A percentile compares a stretch with the other conserved stretches of the same genome.
These are phyloP conservation scores for Neoboletus subvelutipes DNA, from an alignment of 768 basidiomycete species.

Conservation along the genomic window DNA sequence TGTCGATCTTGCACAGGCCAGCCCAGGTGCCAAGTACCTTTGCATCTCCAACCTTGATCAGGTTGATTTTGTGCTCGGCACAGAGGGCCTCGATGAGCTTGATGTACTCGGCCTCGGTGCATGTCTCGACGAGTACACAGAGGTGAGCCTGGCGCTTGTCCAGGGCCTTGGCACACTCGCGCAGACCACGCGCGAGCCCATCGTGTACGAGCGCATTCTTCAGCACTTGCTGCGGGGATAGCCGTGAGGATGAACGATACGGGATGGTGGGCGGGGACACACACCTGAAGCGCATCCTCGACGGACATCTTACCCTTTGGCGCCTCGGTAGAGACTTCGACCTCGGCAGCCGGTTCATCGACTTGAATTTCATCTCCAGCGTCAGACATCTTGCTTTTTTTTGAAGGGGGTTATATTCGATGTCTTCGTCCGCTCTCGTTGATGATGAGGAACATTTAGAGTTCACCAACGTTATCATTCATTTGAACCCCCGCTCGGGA, in stretches of 20 bases:
- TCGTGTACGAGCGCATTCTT: slow-evolving; percentile 99
- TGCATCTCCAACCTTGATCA: slow-evolving; percentile 98
- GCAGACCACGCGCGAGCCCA: slow-evolving; percentile 96
- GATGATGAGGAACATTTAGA: slow-evolving; percentile 69
- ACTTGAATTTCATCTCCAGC: slow-evolving; percentile 93
- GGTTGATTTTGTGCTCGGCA: slow-evolving; percentile 98
- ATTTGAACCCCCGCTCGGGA: slow-evolving; percentile 58
- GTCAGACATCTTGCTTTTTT: slow-evolving; percentile 79
- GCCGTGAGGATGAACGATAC: slow-evolving; percentile 7
- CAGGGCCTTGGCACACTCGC: slow-evolving; percentile 96
- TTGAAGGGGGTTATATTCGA: slow-evolving; percentile 32
- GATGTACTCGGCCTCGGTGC: slow-evolving; percentile 99
- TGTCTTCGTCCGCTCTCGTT: slow-evolving; percentile 97
- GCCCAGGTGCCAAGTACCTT: slow-evolving; percentile 99
- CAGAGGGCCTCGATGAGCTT: slow-evolving; percentile 99
- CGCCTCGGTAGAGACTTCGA: slow-evolving; percentile 83
- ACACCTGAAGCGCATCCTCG: slow-evolving; percentile 89
- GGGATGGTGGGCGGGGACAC: slow-evolving; percentile 9
- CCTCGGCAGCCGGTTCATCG: slow-evolving; percentile 58
- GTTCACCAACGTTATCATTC: slow-evolving; percentile 38
- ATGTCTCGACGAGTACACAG: slow-evolving; percentile 98
- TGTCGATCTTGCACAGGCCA: slow-evolving; percentile 99
- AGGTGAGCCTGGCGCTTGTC: slow-evolving; percentile 99
- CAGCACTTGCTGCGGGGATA: slow-evolving; percentile 77
- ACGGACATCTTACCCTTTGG: slow-evolving; percentile 96